These are phyloP conservation scores for Saturnispora galanensis DNA, from an alignment of 805 yeast genomes.

Conservation along the genomic window DNA sequence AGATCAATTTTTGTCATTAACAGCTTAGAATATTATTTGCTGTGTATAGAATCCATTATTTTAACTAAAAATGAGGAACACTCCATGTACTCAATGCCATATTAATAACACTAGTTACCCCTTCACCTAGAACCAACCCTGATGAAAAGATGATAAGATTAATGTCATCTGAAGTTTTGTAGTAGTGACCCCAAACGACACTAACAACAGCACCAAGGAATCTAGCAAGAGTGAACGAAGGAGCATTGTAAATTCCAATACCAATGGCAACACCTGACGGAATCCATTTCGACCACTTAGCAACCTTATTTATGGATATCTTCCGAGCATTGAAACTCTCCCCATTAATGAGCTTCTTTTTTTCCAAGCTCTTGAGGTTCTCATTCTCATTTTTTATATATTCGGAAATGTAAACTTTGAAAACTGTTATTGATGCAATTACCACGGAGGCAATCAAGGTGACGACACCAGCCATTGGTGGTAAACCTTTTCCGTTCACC, in stretches of 20 bases:
- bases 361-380: slow-evolving; percentile 4
- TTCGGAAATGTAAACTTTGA: slow-evolving; percentile 27
- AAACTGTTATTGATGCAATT: slow-evolving; percentile 60
- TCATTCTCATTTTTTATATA: slow-evolving; percentile 4
- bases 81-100: slow-evolving; percentile 67
- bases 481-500: slow-evolving; percentile 85
- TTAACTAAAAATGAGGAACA: slow-evolving; percentile 44
- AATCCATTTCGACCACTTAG: slow-evolving; percentile 41
- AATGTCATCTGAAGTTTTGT: slow-evolving; percentile 34
- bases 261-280: slow-evolving; percentile 98
- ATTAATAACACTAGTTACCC: slow-evolving; percentile 72
- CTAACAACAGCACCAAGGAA: slow-evolving; percentile 79
- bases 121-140: slow-evolving; percentile 91
- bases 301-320: slow-evolving; percentile 12
- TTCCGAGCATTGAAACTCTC: not conserved
- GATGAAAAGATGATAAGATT: slow-evolving; percentile 80
- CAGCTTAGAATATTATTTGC: not conserved
- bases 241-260: slow-evolving; percentile 88
- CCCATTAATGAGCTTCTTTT: slow-evolving; percentile 7
- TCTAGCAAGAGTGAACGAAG: slow-evolving; percentile 87
- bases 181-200: slow-evolving; percentile 40
- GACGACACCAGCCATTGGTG: slow-evolving; percentile 60
- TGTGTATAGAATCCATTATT: not conserved
- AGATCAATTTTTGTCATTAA: not conserved
- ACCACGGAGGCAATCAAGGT: slow-evolving; percentile 52